A percentile compares a stretch with the other conserved stretches of the same genome.
Evolutionary conservation across 495 filamentous ascomycete genomes (phyloP).

Genomic region (Jackrogersella multiformis): DNA sequence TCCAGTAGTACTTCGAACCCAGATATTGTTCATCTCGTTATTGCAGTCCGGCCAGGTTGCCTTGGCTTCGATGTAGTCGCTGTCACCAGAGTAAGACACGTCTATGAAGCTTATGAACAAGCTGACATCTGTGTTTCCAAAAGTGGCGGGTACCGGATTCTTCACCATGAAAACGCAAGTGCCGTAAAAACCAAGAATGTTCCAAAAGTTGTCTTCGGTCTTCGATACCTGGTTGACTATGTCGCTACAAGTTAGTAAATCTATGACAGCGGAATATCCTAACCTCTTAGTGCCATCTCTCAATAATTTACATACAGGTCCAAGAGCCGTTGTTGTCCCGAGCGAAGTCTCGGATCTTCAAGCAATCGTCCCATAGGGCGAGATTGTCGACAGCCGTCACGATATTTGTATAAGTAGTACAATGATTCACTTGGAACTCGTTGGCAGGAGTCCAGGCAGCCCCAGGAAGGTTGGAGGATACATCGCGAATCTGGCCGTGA

Average conservation of each 20-base stretch:
- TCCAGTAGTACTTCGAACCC: neutral
- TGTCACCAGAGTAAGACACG: neutral
- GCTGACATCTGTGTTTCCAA: constrained; percentile 28
- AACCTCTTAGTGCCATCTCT: neutral
- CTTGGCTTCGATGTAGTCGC: constrained; percentile 3
- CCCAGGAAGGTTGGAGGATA: neutral
- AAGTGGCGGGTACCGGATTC: constrained; percentile 11
- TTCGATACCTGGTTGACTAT: neutral
- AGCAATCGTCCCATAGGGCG: constrained; percentile 19
- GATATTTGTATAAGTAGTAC: too few relatives aligned
- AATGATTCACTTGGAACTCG: neutral
- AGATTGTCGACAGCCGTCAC: neutral
- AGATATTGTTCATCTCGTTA: neutral
- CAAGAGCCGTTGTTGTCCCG: constrained; percentile 18
- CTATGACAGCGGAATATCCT: neutral
- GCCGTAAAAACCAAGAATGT: neutral
- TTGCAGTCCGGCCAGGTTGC: neutral
- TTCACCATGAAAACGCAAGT: constrained; percentile 25
- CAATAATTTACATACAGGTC: constrained; percentile 1
- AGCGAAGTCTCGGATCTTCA: constrained; percentile 12
- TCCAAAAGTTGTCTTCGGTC: neutral
- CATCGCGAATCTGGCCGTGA: neutral
- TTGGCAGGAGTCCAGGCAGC: neutral
- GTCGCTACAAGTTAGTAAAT: neutral
- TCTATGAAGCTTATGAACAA: constrained; percentile 3